Base-by-base conservation (phyloP, 345 rosid species). In the Cardiospermum halicacabum region DNA sequence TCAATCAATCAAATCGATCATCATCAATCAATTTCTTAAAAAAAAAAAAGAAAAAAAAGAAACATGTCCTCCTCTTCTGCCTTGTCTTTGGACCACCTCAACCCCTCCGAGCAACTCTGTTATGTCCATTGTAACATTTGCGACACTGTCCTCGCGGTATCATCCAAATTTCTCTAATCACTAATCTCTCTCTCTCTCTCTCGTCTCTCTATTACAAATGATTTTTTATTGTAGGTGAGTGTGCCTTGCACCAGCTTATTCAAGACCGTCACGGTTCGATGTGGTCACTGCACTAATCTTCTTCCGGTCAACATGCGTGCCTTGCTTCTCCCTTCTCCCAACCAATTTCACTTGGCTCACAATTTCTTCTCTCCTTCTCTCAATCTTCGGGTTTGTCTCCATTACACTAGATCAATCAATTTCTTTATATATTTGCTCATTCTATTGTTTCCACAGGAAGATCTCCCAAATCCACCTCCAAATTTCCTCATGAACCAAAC, bases 121-220 rank as follows among this genome's bases (percentile, higher is more conserved):
- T 82, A 80, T 40, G 82, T 80, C 71, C 80, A 75, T 64, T 80
- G 87, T 84, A 75, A 77, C 80, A 66, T 77, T 56, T 82, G 87
- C 66, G 82, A 82, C 77, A 80, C 84, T 64, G 77, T 77, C 66
- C 84, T 82, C 50, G 84, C 84, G 75, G 87, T 82, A 77, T 67
- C 50, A 13, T 43, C 42, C 31, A 13, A 22, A 12, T 39, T 22
- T n/a, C n/a, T n/a, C n/a, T n/a, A n/a, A n/a, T n/a, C n/a, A n/a
- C n/a, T n/a, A n/a, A n/a, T n/a, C n/a, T n/a, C n/a, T n/a, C n/a
- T n/a, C n/a, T n/a, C n/a, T n/a, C 48, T 48, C 22, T 16, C 39
- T 31, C 24, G 37, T 34, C 27, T 56, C 55, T 21, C n/a, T 28
- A 7, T 28, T 25, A 24, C 3, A 26, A 26, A 18, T 36, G 19